Evolutionary conservation across 192 early-diverging fungal species (phyloP).

Genomic region (Haplosporangium gracile): DNA sequence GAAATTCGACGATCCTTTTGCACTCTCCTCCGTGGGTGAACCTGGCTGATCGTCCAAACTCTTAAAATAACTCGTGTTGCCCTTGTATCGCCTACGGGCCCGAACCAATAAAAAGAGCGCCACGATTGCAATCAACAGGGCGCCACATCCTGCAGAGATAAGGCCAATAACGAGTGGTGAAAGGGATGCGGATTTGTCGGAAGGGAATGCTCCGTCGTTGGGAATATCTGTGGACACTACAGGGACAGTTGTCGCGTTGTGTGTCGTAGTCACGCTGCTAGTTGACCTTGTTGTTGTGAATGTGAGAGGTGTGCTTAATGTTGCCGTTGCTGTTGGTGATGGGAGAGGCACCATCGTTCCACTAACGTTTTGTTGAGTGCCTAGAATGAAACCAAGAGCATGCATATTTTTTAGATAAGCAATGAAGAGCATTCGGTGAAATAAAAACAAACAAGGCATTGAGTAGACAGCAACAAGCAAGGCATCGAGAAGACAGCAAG

Average conservation of each 20-base stretch:
- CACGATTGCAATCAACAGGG: conserved; percentile 30
- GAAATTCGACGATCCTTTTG: conserved; percentile 26
- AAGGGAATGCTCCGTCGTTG: background rate
- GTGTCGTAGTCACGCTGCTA: background rate
- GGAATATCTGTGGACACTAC: background rate
- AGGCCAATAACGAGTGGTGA: conserved; percentile 52
- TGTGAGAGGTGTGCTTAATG: background rate
- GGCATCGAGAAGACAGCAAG: no score
- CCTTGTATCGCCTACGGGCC: conserved; percentile 27
- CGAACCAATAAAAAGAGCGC: conserved; percentile 29
- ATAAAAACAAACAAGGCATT: background rate
- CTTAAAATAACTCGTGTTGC: conserved; percentile 30
- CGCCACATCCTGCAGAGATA: conserved; percentile 34
- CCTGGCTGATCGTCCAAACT: conserved; percentile 34
- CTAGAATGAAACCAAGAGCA: background rate
- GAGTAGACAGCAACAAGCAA: no score
- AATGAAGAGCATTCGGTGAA: background rate
- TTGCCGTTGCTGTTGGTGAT: background rate
- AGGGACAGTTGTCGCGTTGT: background rate
- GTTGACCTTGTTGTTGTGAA: background rate
- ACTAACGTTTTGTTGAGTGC: conserved; percentile 27
- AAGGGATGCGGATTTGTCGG: background rate
- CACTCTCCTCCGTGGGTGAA: conserved; percentile 30
- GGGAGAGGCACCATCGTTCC: conserved; percentile 29
- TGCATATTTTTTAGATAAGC: background rate